Evolutionary conservation across 306 rosid species (phyloP).

Genomic region (Begonia loranthoides): DNA sequence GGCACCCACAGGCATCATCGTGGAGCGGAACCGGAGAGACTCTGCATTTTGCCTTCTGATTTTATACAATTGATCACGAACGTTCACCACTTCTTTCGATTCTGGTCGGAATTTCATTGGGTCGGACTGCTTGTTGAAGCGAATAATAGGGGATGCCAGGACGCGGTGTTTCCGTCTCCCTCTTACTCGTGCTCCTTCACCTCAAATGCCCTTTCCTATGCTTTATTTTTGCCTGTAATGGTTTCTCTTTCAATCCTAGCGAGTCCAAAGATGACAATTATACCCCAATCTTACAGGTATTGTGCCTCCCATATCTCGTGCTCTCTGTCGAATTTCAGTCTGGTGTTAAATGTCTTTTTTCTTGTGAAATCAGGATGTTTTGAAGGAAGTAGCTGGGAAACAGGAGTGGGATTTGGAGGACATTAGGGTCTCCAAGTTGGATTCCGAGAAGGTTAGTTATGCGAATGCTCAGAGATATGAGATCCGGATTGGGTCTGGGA

Average conservation of each 20-base stretch:
- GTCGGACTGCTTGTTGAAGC: too few species aligned
- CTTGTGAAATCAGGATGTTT: conserved; percentile 37
- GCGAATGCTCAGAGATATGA: conserved; percentile 32
- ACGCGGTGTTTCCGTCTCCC: conserved; percentile 6
- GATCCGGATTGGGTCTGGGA: conserved; percentile 45
- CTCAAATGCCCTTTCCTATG: conserved; percentile 2
- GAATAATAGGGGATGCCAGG: conserved; percentile 1
- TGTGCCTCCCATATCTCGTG: background rate
- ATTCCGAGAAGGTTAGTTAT: conserved; percentile 39
- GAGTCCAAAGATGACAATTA: conserved; percentile 9
- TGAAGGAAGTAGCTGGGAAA: conserved; percentile 46
- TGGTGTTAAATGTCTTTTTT: background rate
- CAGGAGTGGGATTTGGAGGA: conserved; percentile 48
- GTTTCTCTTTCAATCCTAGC: conserved; percentile 10
- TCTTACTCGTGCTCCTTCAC: conserved; percentile 25
- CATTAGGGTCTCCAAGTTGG: conserved; percentile 33
- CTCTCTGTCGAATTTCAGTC: background rate
- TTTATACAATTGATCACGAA: too few species aligned
- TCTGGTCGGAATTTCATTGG: too few species aligned
- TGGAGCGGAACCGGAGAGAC: too few species aligned
- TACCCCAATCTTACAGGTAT: conserved; percentile 52
- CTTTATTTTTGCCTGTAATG: conserved; percentile 11
- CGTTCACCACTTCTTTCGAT: too few species aligned
- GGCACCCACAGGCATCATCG: too few species aligned
- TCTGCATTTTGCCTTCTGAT: too few species aligned